Conservation (phyloP, 768 basidiomycete genomes). For the Auriscalpium vulgare region DNA sequence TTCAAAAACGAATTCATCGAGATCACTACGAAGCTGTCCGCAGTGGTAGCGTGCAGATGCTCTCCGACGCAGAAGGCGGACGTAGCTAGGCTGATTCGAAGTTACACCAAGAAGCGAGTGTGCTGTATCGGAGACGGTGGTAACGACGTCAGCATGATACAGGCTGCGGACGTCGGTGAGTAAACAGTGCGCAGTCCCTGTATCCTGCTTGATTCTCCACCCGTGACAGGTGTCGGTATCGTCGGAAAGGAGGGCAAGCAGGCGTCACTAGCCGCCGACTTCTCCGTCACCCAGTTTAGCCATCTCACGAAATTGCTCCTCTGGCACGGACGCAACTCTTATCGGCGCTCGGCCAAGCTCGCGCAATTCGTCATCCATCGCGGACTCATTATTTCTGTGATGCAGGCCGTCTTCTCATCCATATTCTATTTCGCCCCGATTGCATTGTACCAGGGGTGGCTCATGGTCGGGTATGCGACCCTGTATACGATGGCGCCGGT, state of each 20-base stretch:
- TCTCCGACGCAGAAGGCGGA: conserved; percentile 99
- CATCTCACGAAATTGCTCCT: conserved; percentile 91
- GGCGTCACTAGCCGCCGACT: conserved; percentile 97
- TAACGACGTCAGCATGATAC: conserved; percentile 99
- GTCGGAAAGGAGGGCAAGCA: conserved; percentile 99
- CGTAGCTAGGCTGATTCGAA: conserved; percentile 87
- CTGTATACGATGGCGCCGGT: conserved; percentile 98
- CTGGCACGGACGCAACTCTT: conserved; percentile 98
- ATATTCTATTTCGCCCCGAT: conserved; percentile 95
- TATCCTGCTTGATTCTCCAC: neutral
- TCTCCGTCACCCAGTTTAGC: conserved; percentile 96
- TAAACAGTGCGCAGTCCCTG: conserved; percentile 13
- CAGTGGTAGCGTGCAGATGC: conserved; percentile 96
- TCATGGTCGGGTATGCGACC: conserved; percentile 95
- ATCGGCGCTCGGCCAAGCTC: conserved; percentile 94
- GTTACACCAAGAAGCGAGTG: conserved; percentile 87
- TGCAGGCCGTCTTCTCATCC: conserved; percentile 94
- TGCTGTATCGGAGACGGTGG: conserved; percentile 99
- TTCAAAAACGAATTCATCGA: conserved; percentile 95
- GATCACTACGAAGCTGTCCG: conserved; percentile 90
- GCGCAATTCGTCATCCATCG: conserved; percentile 99
- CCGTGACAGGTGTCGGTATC: conserved; percentile 75
- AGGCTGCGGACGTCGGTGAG: conserved; percentile 96
- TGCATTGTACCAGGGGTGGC: conserved; percentile 95
- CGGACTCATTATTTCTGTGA: conserved; percentile 92